Base-by-base conservation (phyloP, 2,329 filamentous ascomycete species). In the Fusarium dlaminii region DNA sequence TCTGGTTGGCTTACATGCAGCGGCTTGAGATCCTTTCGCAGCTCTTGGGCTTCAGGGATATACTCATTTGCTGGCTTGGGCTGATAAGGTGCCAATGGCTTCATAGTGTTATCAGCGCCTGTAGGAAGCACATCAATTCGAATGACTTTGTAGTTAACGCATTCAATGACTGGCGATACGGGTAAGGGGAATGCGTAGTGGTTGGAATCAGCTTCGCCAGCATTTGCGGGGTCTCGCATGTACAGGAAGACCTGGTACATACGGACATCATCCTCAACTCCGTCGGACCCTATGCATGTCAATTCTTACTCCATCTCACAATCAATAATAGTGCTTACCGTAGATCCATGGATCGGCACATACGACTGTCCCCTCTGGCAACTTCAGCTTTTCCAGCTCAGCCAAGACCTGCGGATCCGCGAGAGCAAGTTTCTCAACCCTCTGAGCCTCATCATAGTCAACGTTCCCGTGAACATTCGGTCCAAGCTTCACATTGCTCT, bases 1-100 rank as follows among this genome's bases (percentile, higher is more conserved):
- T 93, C 89, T 24, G 88, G 88, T 76, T 96, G 93, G 5, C 89
- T 86, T 37, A 96, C 91, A 71, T 93, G 90, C 75, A 95, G 87
- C 2, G 93, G 92, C 81, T 94, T 94, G 34, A 91, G 80, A 66
- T 90, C 89, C 55, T 84, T 83, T 13, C 90, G 83, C 24, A 85
- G 75, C 22, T 85, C 82, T 11, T 91, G 82, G 3, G 91, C 82
- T 77, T 89, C 87, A 1, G 86, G 86, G 1, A 86, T 80, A 67
- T 88, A 89, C 61, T 89, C 87, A 39, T 74, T 76, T 0, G 74
- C 36, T 8, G 64, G 70, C 6, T 62, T 70, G 4, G 66, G 64
- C 3, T 66, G 52, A 20, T 74, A 75, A 0, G 70, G 49, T 0
- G 39, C 42, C 6, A 66, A 36, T 1, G 72, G 62, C 0, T 66